Evolutionary conservation across 495 filamentous ascomycete species (phyloP).

Genomic region (Rostrohypoxylon terebratum): DNA sequence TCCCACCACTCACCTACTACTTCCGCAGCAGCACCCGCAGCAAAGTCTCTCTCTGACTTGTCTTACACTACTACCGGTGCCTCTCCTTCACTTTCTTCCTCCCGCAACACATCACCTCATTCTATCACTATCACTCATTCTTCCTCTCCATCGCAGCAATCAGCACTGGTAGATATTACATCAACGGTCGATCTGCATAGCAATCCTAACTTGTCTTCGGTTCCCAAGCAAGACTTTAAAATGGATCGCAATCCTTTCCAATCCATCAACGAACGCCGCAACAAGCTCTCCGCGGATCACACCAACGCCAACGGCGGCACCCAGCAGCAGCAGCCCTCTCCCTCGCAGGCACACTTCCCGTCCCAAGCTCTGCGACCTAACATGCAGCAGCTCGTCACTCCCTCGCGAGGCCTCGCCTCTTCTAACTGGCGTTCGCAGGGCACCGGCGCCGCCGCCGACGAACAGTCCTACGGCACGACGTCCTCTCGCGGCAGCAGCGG

Average conservation of each 20-base stretch:
- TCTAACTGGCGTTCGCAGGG: slow-evolving; percentile 46
- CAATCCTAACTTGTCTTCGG: slow-evolving; percentile 13
- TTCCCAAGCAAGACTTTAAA: slow-evolving; percentile 19
- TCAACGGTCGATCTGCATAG: slow-evolving; percentile 25
- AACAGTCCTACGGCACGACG: background rate
- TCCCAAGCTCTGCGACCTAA: slow-evolving; percentile 24
- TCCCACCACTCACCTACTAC: slow-evolving; percentile 29
- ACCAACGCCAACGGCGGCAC: background rate
- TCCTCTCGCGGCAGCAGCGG: slow-evolving; percentile 18
- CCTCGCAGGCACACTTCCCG: slow-evolving; percentile 24
- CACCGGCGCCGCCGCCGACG: slow-evolving; percentile 24
- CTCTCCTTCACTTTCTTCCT: slow-evolving; percentile 37
- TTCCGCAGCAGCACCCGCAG: slow-evolving; percentile 16
- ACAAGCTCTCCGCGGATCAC: slow-evolving; percentile 39
- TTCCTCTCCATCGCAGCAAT: slow-evolving; percentile 6
- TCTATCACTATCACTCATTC: slow-evolving; percentile 7
- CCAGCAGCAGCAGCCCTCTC: slow-evolving; percentile 31
- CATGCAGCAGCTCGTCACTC: slow-evolving; percentile 16
- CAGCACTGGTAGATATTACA: slow-evolving; percentile 37
- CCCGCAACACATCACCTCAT: slow-evolving; percentile 40
- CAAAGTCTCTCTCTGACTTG: slow-evolving; percentile 40
- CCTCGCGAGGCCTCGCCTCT: slow-evolving; percentile 39
- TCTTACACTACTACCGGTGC: slow-evolving; percentile 40
- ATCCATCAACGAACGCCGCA: slow-evolving; percentile 45
- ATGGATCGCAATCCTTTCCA: slow-evolving; percentile 48